phyloP scores from a whole-genome alignment of 1,284 basidiomycete genomes.

The Pseudozyma thailandica region DNA sequence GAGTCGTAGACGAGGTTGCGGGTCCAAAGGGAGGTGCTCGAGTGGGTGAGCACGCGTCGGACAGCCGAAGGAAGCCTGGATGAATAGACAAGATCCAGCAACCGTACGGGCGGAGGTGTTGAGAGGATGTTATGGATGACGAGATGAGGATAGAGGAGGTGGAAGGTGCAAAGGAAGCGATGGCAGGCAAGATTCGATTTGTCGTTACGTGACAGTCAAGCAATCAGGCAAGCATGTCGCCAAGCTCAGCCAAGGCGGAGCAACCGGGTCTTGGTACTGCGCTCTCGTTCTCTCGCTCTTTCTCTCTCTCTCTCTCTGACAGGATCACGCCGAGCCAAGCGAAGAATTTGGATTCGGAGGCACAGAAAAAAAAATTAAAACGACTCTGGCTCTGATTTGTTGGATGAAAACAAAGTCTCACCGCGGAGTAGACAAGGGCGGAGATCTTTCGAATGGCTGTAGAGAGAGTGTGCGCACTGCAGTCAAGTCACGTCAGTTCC shows the following conservation, averaged over 20 bases:
- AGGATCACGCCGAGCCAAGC: constrained; percentile 6
- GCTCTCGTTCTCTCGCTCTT: no score
- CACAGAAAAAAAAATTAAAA: constrained; percentile 7
- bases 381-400: constrained; percentile 11
- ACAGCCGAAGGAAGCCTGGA: constrained; percentile 9
- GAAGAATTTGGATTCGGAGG: constrained; percentile 2
- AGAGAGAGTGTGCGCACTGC: not conserved
- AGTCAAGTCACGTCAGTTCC: not conserved
- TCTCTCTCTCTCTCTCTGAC: not conserved
- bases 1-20: not conserved
- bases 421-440: not conserved
- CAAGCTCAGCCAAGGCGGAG: constrained; percentile 4
- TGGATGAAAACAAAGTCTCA: not conserved
- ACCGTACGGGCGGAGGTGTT: not conserved
- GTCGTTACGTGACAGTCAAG: not conserved
- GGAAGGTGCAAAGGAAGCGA: not conserved
- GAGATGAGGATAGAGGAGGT: constrained; percentile 5
- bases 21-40: not conserved
- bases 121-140: constrained; percentile 1
- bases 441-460: not conserved
- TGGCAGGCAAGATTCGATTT: not conserved
- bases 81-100: constrained; percentile 18
- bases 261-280: not conserved
- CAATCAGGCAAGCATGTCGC: not conserved
- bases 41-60: not conserved